Base-by-base conservation (phyloP, 202 grass and related monocot species). In the Carex arenaria region DNA sequence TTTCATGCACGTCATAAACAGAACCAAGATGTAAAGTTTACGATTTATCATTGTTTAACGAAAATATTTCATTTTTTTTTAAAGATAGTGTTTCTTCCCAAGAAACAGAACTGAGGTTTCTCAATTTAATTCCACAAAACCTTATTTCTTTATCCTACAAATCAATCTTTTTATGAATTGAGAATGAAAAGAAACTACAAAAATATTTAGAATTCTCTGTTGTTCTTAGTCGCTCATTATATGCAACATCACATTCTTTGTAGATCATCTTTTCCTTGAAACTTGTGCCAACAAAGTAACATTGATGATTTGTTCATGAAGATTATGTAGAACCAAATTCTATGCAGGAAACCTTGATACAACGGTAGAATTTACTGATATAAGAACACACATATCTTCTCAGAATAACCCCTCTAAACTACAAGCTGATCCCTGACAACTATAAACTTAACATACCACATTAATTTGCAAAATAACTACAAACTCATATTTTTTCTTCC, bases 281-380 rank as follows among this genome's bases (percentile, higher is more conserved):
- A 60, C 60, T 34, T 34, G 73, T 78, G 30, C 53, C 53, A 15
- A 40, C 6, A 57, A 56, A 78, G 18, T 18, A 34, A 57, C 26
- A 78, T 30, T 19, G 8, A 78, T 60, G 5, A 9, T 76, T 19
- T 12, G 12, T 32, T 64, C 68, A 75, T 64, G 83, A 57, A 64
- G 78, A 85, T 53, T 71, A 78, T 85, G 82, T 60, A 84, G 47
- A 55, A 56, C 83, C 67, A 15, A 51, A 54, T 85, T 78, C 40
- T 47, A 54, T 51, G 70, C 83, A 51, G 68, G 71, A 85, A 85
- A 78, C 34, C 57, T 62, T 78, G 19, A 36, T 62, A 32, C 40
- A 85, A 85, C 57, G 32, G 83, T 85, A 5, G 12, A 53, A 66
- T 78, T 78, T 56, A 3, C 56, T 77, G 23, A 22, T 77, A 78